Evolutionary conservation across 257 asterid species (phyloP).

Genomic region (Leptodermis oblonga): DNA sequence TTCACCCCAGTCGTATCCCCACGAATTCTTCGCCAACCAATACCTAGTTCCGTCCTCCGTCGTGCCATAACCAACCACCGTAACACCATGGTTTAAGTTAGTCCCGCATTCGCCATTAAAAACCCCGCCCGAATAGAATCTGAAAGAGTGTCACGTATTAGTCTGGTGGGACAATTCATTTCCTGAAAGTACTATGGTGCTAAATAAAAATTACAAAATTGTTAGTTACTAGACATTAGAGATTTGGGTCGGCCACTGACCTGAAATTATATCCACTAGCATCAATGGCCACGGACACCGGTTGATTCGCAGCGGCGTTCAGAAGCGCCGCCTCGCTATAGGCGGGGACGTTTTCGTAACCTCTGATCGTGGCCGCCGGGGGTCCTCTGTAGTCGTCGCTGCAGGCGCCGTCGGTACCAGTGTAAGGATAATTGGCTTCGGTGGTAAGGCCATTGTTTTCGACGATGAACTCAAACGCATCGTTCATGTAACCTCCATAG

Average conservation of each 20-base stretch:
- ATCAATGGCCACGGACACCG: constrained; percentile 16
- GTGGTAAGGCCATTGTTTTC: background rate
- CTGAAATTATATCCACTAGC: constrained; percentile 15
- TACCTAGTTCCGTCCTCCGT: background rate
- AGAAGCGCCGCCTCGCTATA: background rate
- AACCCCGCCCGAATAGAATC: background rate
- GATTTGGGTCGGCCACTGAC: no score
- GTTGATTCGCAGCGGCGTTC: constrained; percentile 21
- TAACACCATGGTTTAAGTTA: background rate
- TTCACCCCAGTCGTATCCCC: constrained; percentile 30
- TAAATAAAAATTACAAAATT: no score
- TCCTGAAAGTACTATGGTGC: no score
- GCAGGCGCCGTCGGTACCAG: background rate
- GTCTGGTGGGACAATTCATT: no score
- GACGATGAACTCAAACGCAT: background rate
- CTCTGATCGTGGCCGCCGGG: background rate
- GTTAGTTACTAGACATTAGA: no score
- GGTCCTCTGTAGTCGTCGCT: background rate
- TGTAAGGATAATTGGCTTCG: background rate
- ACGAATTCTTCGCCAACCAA: constrained; percentile 17
- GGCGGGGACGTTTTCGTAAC: background rate
- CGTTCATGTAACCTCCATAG: background rate
- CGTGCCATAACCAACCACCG: background rate
- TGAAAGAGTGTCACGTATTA: no score
- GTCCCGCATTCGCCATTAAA: background rate